Base-by-base conservation (phyloP, 495 filamentous ascomycete species). In the Chaetomium cochliodes region DNA sequence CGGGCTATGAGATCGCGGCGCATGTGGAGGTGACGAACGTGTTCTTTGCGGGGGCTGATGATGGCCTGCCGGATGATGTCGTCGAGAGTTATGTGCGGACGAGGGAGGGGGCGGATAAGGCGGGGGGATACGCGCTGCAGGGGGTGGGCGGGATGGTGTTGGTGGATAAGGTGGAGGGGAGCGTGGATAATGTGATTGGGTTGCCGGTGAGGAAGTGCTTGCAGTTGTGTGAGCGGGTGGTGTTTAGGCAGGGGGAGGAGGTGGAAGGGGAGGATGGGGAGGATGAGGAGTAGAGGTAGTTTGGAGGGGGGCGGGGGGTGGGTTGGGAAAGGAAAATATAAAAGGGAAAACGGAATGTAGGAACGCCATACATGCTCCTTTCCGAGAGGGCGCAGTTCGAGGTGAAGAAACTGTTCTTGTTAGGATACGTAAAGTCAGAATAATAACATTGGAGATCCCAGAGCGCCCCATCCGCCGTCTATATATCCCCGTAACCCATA, bases 181-280 rank as follows among this genome's bases (percentile, higher is more conserved):
- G 85, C 52, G 92, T 87, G 71, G 93, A 98, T 83, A 98, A 98
- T 80, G 94, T 98, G 8, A 86, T 98, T 58, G 94, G 96, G n/a
- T 74, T 98, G 79, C 94, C 94, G 37, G 78, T 98, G 60, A 85
- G 91, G 72, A 83, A 86, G 69, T 91, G 87, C 26, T 73, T 97
- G 76, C 86, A 86, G 77, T 71, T 97, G 63, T 93, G 96, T 68
- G 92, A 98, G 81, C 91, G 86, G 81, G 88, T 91, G 26, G 74
- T 96, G 64, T 80, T 85, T 60, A 75, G 73, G 65, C 82, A 85
- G 71, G 76, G 73, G 12, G 77, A 76, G 18, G 81, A 74, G n/a
- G 76, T 72, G 2, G 76, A 72, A 2, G 73, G 71, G 13, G 73
- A 73, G 44, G 73, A 70, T 26, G 60, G 67, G 23, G 59, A 51